Percentiles rank a stretch among this genome's conserved stretches.
Evolutionary conservation across 306 rosid species (phyloP).

Genomic region (Vigna reflexopilosa): DNA sequence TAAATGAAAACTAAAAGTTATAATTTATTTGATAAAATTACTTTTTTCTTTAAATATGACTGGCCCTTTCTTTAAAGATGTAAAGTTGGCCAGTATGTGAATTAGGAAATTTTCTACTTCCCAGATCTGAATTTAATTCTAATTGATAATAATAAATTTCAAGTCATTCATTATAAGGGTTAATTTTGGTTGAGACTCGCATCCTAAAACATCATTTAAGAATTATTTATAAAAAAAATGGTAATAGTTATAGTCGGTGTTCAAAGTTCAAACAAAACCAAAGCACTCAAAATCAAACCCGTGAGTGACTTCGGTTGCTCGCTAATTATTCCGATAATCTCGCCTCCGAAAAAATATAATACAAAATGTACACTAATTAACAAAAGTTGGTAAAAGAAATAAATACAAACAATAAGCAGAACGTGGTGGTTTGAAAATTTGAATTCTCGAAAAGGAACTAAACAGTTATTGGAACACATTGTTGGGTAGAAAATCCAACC

Average conservation of each 20-base stretch:
- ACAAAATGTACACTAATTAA: background rate
- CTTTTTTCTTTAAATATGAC: too few relatives aligned
- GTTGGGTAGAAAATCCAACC: background rate
- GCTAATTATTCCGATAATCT: constrained; percentile 55
- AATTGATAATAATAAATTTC: background rate
- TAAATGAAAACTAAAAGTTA: too few relatives aligned
- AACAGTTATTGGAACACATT: background rate
- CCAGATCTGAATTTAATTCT: background rate
- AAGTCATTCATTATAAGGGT: background rate
- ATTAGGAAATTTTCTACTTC: background rate
- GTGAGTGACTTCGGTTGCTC: constrained; percentile 22
- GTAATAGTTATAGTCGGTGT: constrained; percentile 16
- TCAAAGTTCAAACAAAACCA: constrained; percentile 32
- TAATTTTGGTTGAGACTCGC: background rate
- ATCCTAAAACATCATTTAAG: background rate
- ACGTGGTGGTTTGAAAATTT: background rate
- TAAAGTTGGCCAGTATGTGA: background rate
- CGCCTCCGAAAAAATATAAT: constrained; percentile 30
- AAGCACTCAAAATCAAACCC: constrained; percentile 4
- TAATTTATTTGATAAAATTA: too few relatives aligned
- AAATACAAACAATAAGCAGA: background rate
- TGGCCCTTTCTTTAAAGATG: too few relatives aligned
- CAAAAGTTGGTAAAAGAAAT: background rate
- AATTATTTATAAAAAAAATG: background rate
- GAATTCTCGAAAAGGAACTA: background rate